Evolutionary conservation across 179 eudicot genomes (phyloP).

Genomic region (Patellifolia procumbens): DNA sequence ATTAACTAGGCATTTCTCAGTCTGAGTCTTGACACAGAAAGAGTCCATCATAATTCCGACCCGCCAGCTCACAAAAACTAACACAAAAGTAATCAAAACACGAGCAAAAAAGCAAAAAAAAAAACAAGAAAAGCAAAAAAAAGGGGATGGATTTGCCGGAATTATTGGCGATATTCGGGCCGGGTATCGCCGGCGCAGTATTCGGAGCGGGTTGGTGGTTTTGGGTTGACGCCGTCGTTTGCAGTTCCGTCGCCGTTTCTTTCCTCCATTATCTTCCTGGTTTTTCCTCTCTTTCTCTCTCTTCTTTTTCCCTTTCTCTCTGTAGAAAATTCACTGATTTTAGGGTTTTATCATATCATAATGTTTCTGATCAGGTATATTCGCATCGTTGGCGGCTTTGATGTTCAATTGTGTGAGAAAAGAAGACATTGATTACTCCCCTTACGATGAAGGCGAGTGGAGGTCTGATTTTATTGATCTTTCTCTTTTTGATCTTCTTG

Average conservation of each 20-base stretch:
- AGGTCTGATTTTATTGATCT: slow-evolving; percentile 46
- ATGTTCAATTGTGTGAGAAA: slow-evolving; percentile 91
- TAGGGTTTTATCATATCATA: neutral
- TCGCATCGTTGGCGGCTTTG: slow-evolving; percentile 94
- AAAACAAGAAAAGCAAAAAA: neutral
- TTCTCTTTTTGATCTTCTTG: neutral
- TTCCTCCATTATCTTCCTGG: slow-evolving; percentile 94
- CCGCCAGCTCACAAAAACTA: neutral
- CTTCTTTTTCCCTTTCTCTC: slow-evolving; percentile 9
- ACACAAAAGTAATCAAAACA: neutral
- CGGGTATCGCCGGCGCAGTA: slow-evolving; percentile 82
- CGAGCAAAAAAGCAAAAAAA: neutral
- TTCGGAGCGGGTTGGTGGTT: slow-evolving; percentile 99
- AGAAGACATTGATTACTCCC: slow-evolving; percentile 94
- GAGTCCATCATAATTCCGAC: neutral
- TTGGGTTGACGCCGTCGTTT: slow-evolving; percentile 98
- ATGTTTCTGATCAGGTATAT: slow-evolving; percentile 54
- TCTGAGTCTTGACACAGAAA: no score
- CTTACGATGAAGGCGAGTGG: slow-evolving; percentile 97
- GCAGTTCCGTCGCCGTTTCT: slow-evolving; percentile 72
- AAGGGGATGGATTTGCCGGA: slow-evolving; percentile 65
- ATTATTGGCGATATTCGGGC: slow-evolving; percentile 86
- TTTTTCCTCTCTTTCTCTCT: slow-evolving; percentile 18
- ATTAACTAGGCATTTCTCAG: no score
- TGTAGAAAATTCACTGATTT: neutral